Evolutionary conservation across 2,329 filamentous ascomycete genomes (phyloP).

Genomic region (Tricladium varicosporioides): DNA sequence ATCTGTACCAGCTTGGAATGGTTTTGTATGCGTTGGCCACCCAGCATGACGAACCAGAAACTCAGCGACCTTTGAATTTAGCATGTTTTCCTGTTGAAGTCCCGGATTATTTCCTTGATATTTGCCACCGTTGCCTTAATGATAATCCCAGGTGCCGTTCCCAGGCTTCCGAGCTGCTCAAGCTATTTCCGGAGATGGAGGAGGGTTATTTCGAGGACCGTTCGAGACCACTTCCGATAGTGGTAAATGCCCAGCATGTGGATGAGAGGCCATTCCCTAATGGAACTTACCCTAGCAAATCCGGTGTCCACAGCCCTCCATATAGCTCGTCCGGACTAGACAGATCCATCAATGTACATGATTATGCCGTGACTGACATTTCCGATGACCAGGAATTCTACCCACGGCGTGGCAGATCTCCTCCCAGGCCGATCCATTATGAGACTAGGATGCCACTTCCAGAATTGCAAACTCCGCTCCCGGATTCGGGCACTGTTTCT

Average conservation of each 20-base stretch:
- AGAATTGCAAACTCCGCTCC: slow-evolving; percentile 1
- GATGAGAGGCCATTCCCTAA: slow-evolving; percentile 15
- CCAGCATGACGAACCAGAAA: slow-evolving; percentile 86
- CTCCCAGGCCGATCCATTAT: slow-evolving; percentile 16
- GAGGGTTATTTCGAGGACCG: slow-evolving; percentile 22
- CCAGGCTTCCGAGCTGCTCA: slow-evolving; percentile 70
- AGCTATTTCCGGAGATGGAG: slow-evolving; percentile 58
- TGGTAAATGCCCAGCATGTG: slow-evolving; percentile 28
- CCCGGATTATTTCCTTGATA: slow-evolving; percentile 79
- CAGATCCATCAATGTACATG: slow-evolving; percentile 20
- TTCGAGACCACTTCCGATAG: slow-evolving; percentile 26
- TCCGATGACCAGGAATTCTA: slow-evolving; percentile 27
- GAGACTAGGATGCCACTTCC: slow-evolving; percentile 4
- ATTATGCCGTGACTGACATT: slow-evolving; percentile 28
- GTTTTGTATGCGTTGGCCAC: slow-evolving; percentile 86
- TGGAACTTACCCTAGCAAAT: slow-evolving; percentile 10
- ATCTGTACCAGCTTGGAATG: slow-evolving; percentile 96
- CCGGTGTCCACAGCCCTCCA: slow-evolving; percentile 11
- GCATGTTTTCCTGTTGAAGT: slow-evolving; percentile 56
- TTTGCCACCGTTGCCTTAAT: slow-evolving; percentile 70
- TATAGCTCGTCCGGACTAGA: slow-evolving; percentile 13
- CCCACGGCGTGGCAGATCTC: slow-evolving; percentile 32
- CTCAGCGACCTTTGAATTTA: slow-evolving; percentile 67
- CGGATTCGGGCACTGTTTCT: slow-evolving; percentile 1
- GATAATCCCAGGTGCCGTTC: slow-evolving; percentile 69